Evolutionary conservation across 768 basidiomycete species (phyloP), one percentile per base, ranked within the genome.

Genomic region (Crassisporium funariophilum): DNA sequence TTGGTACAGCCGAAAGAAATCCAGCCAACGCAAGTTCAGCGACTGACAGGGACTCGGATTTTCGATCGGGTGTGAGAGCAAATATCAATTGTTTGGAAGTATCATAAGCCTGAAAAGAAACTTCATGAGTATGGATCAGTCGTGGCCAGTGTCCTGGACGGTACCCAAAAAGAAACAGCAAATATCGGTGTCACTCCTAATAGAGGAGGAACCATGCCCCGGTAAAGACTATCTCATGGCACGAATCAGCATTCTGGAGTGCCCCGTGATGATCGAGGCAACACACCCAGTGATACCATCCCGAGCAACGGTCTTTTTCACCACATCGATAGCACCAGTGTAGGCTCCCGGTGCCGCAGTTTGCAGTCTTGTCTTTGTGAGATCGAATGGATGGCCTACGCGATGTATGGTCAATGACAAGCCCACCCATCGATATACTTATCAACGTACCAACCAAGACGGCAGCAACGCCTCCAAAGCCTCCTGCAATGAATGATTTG

Each of bases 171-270:
- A 3, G 93, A 95, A 22, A 98, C 73, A 3, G 97, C 97, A 59
- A 99, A 99, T 61, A 98, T 98, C 24, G 97, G 97, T 4, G 97
- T 98, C 21, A 99, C 92, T 21, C 95, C 93, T 22, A 97, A 72
- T 47, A 98, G 68, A 35, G 95, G 95, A 24, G 95, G 94, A 3
- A 95, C 88, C 71, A 98, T 92, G 25, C 92, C 93, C 51, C 92
- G 88, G 61, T 94, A 95, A 63, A 95, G 62, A 21, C 91, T 94
- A 34, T 43, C 22, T 35, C 25, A 23, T 27, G 41, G 29, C 47
- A 15, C n/a, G 23, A 39, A 34, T 22, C 34, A 35, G n/a, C n/a
- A 43, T 53, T 45, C 46, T n/a, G 20, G 27, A 25, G 22, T 23
- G 6, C 13, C 10, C 19, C 21, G 12, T n/a, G n/a, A 46, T 39